A percentile compares a stretch with the other conserved stretches of the same genome.
phyloP scores from a whole-genome alignment of 2,329 filamentous ascomycete species.

The Beauveria sp. region DNA sequence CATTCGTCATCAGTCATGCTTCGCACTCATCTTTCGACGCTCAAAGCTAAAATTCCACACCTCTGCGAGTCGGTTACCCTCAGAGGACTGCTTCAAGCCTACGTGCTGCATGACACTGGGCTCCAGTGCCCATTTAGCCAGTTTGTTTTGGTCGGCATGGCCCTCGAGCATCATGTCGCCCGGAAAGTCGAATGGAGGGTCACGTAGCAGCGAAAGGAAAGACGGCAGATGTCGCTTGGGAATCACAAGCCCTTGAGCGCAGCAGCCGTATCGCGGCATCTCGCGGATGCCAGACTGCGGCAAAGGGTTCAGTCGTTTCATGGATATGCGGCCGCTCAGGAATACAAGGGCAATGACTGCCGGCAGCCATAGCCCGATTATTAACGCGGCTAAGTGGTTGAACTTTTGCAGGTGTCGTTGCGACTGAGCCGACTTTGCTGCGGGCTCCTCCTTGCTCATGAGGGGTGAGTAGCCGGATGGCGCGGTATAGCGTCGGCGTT shows the following conservation, averaged over 20 bases:
- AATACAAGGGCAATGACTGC: slow-evolving; percentile 25
- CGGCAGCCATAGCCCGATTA: slow-evolving; percentile 25
- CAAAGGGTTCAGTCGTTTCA: slow-evolving; percentile 19
- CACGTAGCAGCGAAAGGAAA: slow-evolving; percentile 20
- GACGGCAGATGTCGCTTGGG: slow-evolving; percentile 23
- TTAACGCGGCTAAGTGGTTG: slow-evolving; percentile 19
- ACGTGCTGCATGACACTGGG: slow-evolving; percentile 32
- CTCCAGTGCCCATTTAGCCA: slow-evolving; percentile 29
- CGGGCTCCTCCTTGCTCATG: background rate
- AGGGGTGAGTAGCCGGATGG: background rate
- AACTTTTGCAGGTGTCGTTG: slow-evolving; percentile 15
- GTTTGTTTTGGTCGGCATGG: slow-evolving; percentile 21
- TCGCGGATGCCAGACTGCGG: slow-evolving; percentile 20
- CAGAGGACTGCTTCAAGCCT: slow-evolving; percentile 25
- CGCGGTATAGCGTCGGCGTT: slow-evolving; percentile 1
- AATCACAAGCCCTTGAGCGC: slow-evolving; percentile 30
- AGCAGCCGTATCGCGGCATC: slow-evolving; percentile 32
- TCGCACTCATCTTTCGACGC: slow-evolving; percentile 6
- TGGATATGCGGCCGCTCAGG: slow-evolving; percentile 21
- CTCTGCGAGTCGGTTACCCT: slow-evolving; percentile 20
- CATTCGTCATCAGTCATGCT: background rate
- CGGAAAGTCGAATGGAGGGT: slow-evolving; percentile 26
- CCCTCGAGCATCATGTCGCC: slow-evolving; percentile 30
- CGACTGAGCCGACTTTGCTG: slow-evolving; percentile 8
- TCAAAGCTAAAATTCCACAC: slow-evolving; percentile 32